Base-by-base conservation (phyloP, 108 stramenopile species). In the Nannochloropsis granulata region DNA sequence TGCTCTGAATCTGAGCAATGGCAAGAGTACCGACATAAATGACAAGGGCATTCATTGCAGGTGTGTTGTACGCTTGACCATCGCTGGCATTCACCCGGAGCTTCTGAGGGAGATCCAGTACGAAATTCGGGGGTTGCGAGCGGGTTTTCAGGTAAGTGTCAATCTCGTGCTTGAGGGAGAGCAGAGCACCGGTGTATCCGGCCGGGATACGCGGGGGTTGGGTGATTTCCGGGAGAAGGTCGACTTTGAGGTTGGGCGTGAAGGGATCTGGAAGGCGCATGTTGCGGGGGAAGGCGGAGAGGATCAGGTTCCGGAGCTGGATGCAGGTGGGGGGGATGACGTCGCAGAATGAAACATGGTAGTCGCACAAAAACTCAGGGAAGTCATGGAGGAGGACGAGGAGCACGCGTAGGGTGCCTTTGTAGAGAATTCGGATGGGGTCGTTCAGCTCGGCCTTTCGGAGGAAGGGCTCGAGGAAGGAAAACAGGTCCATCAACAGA, bases 231-330 rank as follows among this genome's bases (percentile, higher is more conserved):
- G 97, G 96, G 14, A 99, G 93, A 23, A 92, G 88, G 88, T 98
- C 99, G 25, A 99, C 95, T 90, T 97, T 97, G 79, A 98, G 93
- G 90, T 97, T 96, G 45, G 98, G 96, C 45, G 96, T 97, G 92
- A 99, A 98, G 16, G 99, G 98, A 91, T 99, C 99, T 34, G 96
- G 97, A 13, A 97, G 93, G 83, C 90, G 90, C 95, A 98, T 98
- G 43, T 93, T 93, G 88, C 97, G 94, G 0, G 99, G 99, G 84
- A 94, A 96, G 8, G 99, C 98, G 12, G 96, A 96, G 19, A 99
- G 94, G 83, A 98, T 87, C 23, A 99, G 90, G 87, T 98, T 99
- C 43, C 99, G 92, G 44, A 99, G 94, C 90, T 99, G 99, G 12
- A 99, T 93, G 90, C 97, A 98, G 78, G 94, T 92, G 44, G 95